Conservation (phyloP, 192 early-diverging fungal species). For the Podochytrium sp. region DNA sequence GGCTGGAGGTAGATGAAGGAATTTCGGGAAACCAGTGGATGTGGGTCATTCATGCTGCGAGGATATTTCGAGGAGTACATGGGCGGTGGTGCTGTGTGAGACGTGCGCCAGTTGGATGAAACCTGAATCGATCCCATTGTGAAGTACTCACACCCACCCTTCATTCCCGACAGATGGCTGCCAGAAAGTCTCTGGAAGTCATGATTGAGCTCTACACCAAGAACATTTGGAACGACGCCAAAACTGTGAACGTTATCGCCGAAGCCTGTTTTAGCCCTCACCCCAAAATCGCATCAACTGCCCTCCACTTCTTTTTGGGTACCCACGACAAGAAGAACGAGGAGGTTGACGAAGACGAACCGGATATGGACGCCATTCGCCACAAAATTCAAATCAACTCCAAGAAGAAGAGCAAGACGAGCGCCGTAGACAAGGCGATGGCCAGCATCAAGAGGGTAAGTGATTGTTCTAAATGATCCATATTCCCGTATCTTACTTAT, state of each 20-base stretch:
- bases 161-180: conserved; percentile 78
- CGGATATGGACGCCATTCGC: conserved; percentile 76
- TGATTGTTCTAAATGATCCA: background rate
- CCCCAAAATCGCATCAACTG: conserved; percentile 90
- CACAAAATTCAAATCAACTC: conserved; percentile 81
- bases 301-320: conserved; percentile 92
- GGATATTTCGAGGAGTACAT: too few species aligned
- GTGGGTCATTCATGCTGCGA: too few species aligned
- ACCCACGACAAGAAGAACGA: conserved; percentile 67
- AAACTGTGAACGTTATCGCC: conserved; percentile 98
- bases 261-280: conserved; percentile 93
- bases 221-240: conserved; percentile 96
- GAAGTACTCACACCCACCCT: too few species aligned
- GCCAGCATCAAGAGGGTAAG: conserved; percentile 66
- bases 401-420: conserved; percentile 82
- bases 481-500: background rate
- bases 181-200: conserved; percentile 93
- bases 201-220: conserved; percentile 98
- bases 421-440: conserved; percentile 77
- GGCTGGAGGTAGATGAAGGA: too few species aligned
- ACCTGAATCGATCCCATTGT: background rate
- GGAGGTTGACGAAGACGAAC: conserved; percentile 71
- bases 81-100: too few species aligned
- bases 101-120: too few species aligned
- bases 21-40: too few species aligned